Percentiles rank a stretch among this genome's conserved stretches.
Conservation (phyloP, 2,329 filamentous ascomycete species). For the Tolypocladium inflatum region DNA sequence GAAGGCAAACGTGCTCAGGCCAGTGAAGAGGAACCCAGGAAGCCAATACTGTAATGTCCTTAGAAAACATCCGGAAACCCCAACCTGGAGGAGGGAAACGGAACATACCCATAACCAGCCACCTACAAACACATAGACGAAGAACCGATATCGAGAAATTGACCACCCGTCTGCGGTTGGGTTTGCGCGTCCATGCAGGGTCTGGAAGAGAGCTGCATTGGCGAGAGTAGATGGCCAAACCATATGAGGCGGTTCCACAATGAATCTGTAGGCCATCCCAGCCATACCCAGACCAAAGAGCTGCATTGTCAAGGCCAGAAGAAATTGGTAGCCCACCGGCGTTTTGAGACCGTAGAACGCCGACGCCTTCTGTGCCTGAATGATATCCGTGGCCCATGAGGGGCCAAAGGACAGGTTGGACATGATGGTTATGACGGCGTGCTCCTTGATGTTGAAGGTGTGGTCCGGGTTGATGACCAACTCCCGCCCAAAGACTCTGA, state of each 20-base stretch:
- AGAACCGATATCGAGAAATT: slow-evolving; percentile 36
- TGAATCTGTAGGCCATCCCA: slow-evolving; percentile 44
- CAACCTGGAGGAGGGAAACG: slow-evolving; percentile 16
- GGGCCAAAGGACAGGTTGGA: background rate
- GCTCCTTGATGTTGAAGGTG: slow-evolving; percentile 22
- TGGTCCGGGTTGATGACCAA: slow-evolving; percentile 34
- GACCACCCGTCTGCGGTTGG: slow-evolving; percentile 31
- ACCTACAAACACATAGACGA: slow-evolving; percentile 14
- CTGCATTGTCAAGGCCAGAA: slow-evolving; percentile 49
- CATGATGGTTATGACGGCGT: slow-evolving; percentile 38
- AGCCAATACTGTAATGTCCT: slow-evolving; percentile 35
- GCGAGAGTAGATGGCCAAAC: slow-evolving; percentile 46
- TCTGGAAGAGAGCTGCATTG: slow-evolving; percentile 37
- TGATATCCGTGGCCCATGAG: slow-evolving; percentile 1
- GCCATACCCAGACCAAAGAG: slow-evolving; percentile 54
- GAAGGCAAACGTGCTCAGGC: slow-evolving; percentile 45
- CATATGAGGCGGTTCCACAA: slow-evolving; percentile 50
- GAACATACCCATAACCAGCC: background rate
- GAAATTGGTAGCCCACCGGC: slow-evolving; percentile 45
- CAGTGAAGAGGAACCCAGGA: slow-evolving; percentile 38
- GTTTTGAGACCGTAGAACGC: slow-evolving; percentile 22
- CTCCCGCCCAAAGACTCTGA: slow-evolving; percentile 29
- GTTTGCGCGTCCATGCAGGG: slow-evolving; percentile 33
- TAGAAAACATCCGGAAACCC: slow-evolving; percentile 30
- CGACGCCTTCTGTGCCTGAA: background rate